Percentiles rank a stretch among this genome's conserved stretches.
Conservation (phyloP, 805 yeast species). For the Candida dendrica region DNA sequence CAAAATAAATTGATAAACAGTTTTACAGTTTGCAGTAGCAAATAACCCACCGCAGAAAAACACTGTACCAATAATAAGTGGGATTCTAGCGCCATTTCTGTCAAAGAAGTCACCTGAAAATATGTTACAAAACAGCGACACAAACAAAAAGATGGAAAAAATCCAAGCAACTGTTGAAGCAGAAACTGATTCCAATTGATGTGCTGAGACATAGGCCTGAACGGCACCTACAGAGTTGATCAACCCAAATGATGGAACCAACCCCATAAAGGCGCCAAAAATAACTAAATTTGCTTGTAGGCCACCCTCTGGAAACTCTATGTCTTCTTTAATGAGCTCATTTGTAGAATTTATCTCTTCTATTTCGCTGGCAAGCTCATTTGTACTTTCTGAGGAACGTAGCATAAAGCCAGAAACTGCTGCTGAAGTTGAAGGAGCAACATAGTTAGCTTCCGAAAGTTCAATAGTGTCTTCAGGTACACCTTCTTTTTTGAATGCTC, state of each 20-base stretch:
- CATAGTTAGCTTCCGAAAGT: neutral
- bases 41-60: slow-evolving; percentile 43
- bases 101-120: slow-evolving; percentile 54
- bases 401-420: neutral
- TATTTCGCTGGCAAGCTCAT: neutral
- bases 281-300: slow-evolving; percentile 45
- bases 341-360: neutral
- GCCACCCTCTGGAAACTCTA: slow-evolving; percentile 46
- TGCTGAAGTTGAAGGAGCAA: neutral
- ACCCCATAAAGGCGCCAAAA: slow-evolving; percentile 49
- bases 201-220: slow-evolving; percentile 43
- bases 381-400: neutral
- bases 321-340: neutral
- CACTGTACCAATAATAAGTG: slow-evolving; percentile 34
- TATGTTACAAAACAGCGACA: slow-evolving; percentile 40
- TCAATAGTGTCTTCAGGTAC: neutral
- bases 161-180: slow-evolving; percentile 53
- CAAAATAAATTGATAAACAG: slow-evolving; percentile 49
- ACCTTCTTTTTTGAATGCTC: neutral
- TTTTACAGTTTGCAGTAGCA: slow-evolving; percentile 43
- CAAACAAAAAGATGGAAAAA: slow-evolving; percentile 46
- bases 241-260: slow-evolving; percentile 47
- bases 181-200: slow-evolving; percentile 42
- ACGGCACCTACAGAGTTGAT: slow-evolving; percentile 56
- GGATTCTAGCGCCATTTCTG: slow-evolving; percentile 41